These are phyloP conservation scores for Suillus bovinus DNA, from an alignment of 768 basidiomycete species.

Conservation along the genomic window DNA sequence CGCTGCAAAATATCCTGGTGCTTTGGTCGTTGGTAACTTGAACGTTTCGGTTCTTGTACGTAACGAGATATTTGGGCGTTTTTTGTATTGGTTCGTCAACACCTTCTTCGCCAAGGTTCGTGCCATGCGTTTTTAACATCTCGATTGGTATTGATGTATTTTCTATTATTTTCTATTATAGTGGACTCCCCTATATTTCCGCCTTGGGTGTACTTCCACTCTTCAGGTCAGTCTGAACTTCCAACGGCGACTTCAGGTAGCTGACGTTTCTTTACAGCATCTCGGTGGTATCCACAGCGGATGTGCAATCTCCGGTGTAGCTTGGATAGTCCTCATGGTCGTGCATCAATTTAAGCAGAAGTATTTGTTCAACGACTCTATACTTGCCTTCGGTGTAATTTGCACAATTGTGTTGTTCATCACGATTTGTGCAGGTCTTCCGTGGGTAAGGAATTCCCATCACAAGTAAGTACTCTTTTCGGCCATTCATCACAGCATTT, in stretches of 20 bases:
- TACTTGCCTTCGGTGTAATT: constrained; percentile 62
- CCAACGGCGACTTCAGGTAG: neutral
- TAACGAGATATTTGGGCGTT: constrained; percentile 82
- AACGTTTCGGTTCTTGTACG: constrained; percentile 72
- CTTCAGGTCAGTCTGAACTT: constrained; percentile 48
- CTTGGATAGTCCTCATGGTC: constrained; percentile 69
- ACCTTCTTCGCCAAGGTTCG: constrained; percentile 70
- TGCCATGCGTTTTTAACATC: neutral
- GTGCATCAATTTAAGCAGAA: constrained; percentile 53
- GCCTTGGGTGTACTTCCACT: constrained; percentile 71
- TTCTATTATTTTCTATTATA: constrained; percentile 28
- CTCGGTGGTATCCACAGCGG: constrained; percentile 81
- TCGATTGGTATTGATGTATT: neutral
- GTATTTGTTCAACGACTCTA: constrained; percentile 50
- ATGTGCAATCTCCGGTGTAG: constrained; percentile 68
- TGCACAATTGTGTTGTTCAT: constrained; percentile 58
- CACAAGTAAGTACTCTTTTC: constrained; percentile 59
- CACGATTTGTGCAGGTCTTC: constrained; percentile 66
- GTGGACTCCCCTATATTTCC: constrained; percentile 76
- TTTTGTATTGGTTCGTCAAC: constrained; percentile 70
- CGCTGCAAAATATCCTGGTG: constrained; percentile 62
- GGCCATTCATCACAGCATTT: neutral
- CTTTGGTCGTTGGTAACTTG: constrained; percentile 74
- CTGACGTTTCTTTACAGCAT: constrained; percentile 45
- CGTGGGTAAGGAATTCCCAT: constrained; percentile 78